These are phyloP conservation scores for Reutealis trisperma DNA, from an alignment of 345 rosid genomes.

Conservation along the genomic window DNA sequence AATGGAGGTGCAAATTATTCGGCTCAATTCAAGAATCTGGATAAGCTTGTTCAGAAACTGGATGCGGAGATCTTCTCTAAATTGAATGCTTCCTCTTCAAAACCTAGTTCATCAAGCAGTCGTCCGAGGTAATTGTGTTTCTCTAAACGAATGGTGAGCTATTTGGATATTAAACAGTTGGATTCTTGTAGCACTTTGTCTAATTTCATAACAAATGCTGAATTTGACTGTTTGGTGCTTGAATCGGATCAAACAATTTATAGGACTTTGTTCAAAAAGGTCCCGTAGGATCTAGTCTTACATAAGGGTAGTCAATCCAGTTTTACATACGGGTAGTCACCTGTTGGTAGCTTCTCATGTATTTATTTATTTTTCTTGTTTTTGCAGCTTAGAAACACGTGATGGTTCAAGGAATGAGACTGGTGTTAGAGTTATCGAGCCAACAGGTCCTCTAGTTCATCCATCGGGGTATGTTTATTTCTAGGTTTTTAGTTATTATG, in stretches of 20 bases:
- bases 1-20: constrained; percentile 45
- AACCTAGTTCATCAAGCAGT: constrained; percentile 32
- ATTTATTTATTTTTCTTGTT: not conserved
- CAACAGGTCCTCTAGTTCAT: constrained; percentile 45
- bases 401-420: constrained; percentile 38
- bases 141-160: too few species aligned
- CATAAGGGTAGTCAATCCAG: not conserved
- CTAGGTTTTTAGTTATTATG: constrained; percentile 4
- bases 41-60: constrained; percentile 52
- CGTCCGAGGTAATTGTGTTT: constrained; percentile 40
- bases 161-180: too few species aligned
- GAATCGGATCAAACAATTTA: too few species aligned
- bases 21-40: constrained; percentile 59
- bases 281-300: not conserved
- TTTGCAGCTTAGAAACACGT: constrained; percentile 43
- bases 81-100: constrained; percentile 32
- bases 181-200: too few species aligned
- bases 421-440: constrained; percentile 33
- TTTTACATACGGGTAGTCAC: too few species aligned
- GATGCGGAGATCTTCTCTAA: constrained; percentile 49
- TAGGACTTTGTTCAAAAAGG: not conserved
- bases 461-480: constrained; percentile 56
- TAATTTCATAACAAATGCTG: too few species aligned
- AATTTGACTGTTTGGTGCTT: too few species aligned
- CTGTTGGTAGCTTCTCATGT: not conserved